phyloP scores from a whole-genome alignment of 768 basidiomycete genomes.

The Russula dissimulans region DNA sequence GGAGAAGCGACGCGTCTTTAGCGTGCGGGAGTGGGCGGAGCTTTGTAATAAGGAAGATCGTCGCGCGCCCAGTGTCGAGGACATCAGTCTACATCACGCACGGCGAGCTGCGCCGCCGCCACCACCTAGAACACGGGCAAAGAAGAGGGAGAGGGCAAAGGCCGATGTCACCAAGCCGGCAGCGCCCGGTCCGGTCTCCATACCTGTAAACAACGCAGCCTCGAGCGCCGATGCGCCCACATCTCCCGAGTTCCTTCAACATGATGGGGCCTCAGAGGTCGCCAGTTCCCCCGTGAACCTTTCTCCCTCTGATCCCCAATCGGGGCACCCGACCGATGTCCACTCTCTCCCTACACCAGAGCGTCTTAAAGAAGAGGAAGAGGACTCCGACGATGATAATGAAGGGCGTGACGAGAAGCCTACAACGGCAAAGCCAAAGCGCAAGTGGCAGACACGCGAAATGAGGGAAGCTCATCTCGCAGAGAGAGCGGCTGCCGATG shows the following conservation, averaged over 20 bases:
- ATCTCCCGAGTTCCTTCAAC: slow-evolving; percentile 5
- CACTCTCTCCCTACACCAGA: slow-evolving; percentile 8
- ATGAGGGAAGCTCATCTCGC: slow-evolving; percentile 42
- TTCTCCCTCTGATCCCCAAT: background rate
- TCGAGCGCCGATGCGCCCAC: background rate
- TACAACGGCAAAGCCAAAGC: slow-evolving; percentile 32
- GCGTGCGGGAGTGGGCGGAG: slow-evolving; percentile 82
- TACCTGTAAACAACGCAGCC: background rate
- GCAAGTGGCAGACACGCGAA: slow-evolving; percentile 33
- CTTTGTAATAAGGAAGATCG: slow-evolving; percentile 63
- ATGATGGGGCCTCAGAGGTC: background rate
- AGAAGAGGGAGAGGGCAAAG: slow-evolving; percentile 34
- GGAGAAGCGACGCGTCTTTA: slow-evolving; percentile 77
- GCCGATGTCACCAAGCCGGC: slow-evolving; percentile 40
- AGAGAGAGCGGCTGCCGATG: slow-evolving; percentile 34
- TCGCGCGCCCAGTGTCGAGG: slow-evolving; percentile 62
- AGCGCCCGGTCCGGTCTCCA: slow-evolving; percentile 10
- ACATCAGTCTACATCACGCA: slow-evolving; percentile 46
- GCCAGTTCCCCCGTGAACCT: background rate
- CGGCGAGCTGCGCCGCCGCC: slow-evolving; percentile 29
- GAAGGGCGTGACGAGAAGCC: slow-evolving; percentile 26
- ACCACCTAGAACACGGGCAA: slow-evolving; percentile 30
- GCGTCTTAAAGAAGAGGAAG: slow-evolving; percentile 20
- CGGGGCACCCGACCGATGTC: background rate
- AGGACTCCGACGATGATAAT: slow-evolving; percentile 14